A percentile compares a stretch with the other conserved stretches of the same genome.
These are phyloP conservation scores for Cynara cardunculus DNA, from an alignment of 129 eudicot genomes.

Conservation along the genomic window DNA sequence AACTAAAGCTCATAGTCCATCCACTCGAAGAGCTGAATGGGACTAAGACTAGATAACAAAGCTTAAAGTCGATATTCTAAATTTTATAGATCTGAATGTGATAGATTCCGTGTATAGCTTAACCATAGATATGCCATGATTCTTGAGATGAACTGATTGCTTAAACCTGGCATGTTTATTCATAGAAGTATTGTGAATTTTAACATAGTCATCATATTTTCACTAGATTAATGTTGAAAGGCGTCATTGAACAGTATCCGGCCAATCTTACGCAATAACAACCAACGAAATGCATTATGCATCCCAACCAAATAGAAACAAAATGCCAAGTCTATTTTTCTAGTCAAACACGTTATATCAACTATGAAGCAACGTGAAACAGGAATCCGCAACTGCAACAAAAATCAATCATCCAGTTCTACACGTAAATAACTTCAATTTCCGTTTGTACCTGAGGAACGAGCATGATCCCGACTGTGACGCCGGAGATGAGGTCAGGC, in stretches of 20 bases:
- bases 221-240: not conserved
- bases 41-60: not conserved
- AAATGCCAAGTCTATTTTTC: conserved; percentile 5
- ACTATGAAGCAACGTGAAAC: not conserved
- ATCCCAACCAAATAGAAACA: not conserved
- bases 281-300: conserved; percentile 6
- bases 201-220: not conserved
- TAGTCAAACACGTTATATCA: conserved; percentile 14
- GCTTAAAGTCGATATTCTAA: not conserved
- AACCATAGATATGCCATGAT: not conserved
- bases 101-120: not conserved
- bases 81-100: conserved; percentile 12
- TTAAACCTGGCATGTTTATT: not conserved
- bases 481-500: conserved; percentile 80
- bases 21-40: not conserved
- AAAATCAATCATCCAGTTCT: not conserved
- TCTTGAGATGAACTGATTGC: not conserved
- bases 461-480: conserved; percentile 94
- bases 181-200: not conserved
- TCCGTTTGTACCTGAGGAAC: conserved; percentile 74
- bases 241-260: not conserved
- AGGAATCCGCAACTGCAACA: not conserved
- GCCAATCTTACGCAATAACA: not conserved
- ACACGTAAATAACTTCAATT: not conserved
- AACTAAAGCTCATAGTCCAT: not conserved